Evolutionary conservation across 345 rosid genomes (phyloP), one percentile per base, ranked within the genome.

Genomic region (Litchi chinensis): DNA sequence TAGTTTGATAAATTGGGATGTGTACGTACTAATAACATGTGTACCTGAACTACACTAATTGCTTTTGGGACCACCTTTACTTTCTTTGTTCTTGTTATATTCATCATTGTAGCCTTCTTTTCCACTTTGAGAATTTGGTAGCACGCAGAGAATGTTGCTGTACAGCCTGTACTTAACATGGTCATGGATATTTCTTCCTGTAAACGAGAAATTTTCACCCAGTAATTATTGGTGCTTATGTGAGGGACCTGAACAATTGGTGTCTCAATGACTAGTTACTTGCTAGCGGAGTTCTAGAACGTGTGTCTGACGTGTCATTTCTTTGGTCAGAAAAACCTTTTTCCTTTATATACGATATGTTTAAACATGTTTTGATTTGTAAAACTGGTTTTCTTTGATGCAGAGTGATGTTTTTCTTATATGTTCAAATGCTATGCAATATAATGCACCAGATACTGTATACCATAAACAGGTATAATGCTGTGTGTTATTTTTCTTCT

Each of bases 391-490:
- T 79, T 83, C 65, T 84, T 85, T 16, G 72, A 65, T 90, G 90
- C 91, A 93, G 98, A 87, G 88, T 71, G 98, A 93, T 54, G 81
- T 92, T 65, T 86, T 89, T 77, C 81, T 92, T 71, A 90, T 93
- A 79, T 93, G 96, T 90, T 88, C 96, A 72, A 93, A 93, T 79
- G 96, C 98, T 50, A 92, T 92, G 98, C 89, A 81, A 81, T 93
- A 93, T 76, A 93, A 93, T 87, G 80, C 92, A 10, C 79, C 94
- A 10, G 98, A 92, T 71, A 92, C 96, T 7, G 76, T 92, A 43
- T 93, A 93, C 88, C 74, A 93, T 81, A 92, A 86, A 86, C 98
- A 93, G 88, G 98, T 89, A 76, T 70, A 39, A 41, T 68, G 16
- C 56, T 41, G 16, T 82, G 56, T 26, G 15, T 67, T 80, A 65